phyloP scores from a whole-genome alignment of 2,329 filamentous ascomycete species.

The Aspergillus sp. region DNA sequence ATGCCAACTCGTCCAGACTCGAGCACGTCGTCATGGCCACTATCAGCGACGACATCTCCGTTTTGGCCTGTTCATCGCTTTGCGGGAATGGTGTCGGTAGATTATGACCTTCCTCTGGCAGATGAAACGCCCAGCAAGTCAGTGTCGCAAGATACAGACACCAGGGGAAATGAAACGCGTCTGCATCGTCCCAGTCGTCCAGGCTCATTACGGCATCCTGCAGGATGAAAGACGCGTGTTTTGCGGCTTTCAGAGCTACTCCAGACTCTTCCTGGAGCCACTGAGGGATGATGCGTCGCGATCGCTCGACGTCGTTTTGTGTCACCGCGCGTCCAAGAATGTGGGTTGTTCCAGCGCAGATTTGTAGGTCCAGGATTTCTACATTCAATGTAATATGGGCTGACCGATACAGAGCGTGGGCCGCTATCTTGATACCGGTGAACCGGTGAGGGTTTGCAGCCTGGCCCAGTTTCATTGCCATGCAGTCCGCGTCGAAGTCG shows the following conservation, averaged over 20 bases:
- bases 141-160: conserved; percentile 55
- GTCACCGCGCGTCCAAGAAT: conserved; percentile 52
- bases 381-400: conserved; percentile 52
- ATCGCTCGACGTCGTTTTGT: conserved; percentile 44
- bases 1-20: conserved; percentile 29
- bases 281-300: conserved; percentile 27
- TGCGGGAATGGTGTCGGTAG: neutral
- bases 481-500: conserved; percentile 51
- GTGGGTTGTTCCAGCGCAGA: conserved; percentile 53
- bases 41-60: conserved; percentile 26
- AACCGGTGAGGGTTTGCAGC: conserved; percentile 36
- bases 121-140: conserved; percentile 54
- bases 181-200: conserved; percentile 46
- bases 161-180: conserved; percentile 57
- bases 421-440: conserved; percentile 43
- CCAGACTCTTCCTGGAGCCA: conserved; percentile 16
- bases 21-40: conserved; percentile 29
- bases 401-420: conserved; percentile 52
- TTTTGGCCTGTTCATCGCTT: conserved; percentile 33
- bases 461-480: conserved; percentile 29
- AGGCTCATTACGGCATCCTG: conserved; percentile 45
- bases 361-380: conserved; percentile 56
- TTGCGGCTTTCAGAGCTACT: conserved; percentile 18
- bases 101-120: conserved; percentile 33
- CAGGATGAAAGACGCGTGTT: conserved; percentile 50